Percentiles rank a stretch among this genome's conserved stretches.
These are phyloP conservation scores for Aspergillus oerlinghausenensis DNA, from an alignment of 2,329 filamentous ascomycete genomes.

Conservation along the genomic window DNA sequence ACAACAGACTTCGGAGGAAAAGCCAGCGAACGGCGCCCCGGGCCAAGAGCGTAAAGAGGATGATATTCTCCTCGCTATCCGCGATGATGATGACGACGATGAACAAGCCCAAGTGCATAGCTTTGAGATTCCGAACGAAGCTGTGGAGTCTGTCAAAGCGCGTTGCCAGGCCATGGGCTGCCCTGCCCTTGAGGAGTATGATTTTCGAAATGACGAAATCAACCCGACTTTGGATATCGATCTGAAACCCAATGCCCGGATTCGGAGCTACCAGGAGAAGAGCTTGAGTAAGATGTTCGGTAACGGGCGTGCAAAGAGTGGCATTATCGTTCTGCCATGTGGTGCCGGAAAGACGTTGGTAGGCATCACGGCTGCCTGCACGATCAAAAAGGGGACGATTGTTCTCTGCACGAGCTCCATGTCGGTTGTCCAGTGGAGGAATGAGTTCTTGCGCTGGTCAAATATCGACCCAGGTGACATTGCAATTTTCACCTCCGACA, in stretches of 20 bases:
- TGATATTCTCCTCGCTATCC: constrained; percentile 65
- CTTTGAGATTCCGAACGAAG: constrained; percentile 80
- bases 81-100: constrained; percentile 73
- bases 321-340: constrained; percentile 94
- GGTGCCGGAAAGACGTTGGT: constrained; percentile 96
- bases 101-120: constrained; percentile 86
- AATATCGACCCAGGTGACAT: constrained; percentile 93
- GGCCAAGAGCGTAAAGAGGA: constrained; percentile 47
- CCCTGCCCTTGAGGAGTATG: constrained; percentile 92
- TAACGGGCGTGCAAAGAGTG: constrained; percentile 93
- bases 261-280: constrained; percentile 93
- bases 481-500: constrained; percentile 89
- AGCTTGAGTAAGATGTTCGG: constrained; percentile 99
- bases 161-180: constrained; percentile 81
- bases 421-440: constrained; percentile 95
- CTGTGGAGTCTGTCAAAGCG: constrained; percentile 82
- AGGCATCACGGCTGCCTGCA: constrained; percentile 96
- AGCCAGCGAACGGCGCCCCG: constrained; percentile 35
- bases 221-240: constrained; percentile 95
- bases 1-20: constrained; percentile 59
- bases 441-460: constrained; percentile 98
- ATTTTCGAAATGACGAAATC: constrained; percentile 84
- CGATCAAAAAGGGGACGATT: constrained; percentile 93
- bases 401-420: constrained; percentile 96
- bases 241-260: constrained; percentile 80